phyloP scores from a whole-genome alignment of 2,329 filamentous ascomycete genomes.

The Colletotrichum coccodes region DNA sequence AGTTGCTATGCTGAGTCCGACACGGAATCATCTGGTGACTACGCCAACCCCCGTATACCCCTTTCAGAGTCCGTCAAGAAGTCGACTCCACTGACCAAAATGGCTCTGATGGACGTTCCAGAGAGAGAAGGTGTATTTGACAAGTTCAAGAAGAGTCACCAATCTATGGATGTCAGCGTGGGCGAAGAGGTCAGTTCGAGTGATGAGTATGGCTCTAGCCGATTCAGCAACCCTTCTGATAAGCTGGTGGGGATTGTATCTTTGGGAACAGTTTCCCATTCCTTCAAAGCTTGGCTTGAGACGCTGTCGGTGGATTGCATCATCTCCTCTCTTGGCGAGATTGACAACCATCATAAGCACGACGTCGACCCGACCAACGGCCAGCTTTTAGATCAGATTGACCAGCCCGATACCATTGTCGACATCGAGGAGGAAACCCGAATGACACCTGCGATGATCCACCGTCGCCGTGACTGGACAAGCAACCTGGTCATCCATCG shows the following conservation, averaged over 20 bases:
- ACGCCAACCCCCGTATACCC: neutral
- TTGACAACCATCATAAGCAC: constrained; percentile 35
- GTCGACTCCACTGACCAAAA: neutral
- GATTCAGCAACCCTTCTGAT: neutral
- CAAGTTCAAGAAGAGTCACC: constrained; percentile 21
- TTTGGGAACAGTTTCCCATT: neutral
- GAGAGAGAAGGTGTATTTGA: neutral
- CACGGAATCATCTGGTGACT: neutral
- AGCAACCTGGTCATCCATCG: constrained; percentile 29
- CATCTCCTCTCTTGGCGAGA: constrained; percentile 8
- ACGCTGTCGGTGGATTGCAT: neutral
- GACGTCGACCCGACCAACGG: constrained; percentile 52
- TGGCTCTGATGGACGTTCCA: neutral
- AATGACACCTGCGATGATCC: constrained; percentile 18
- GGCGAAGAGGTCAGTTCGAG: neutral
- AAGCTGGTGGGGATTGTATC: too few relatives aligned
- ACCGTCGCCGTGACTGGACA: constrained; percentile 36
- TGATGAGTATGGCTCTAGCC: neutral
- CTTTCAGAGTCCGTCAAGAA: neutral
- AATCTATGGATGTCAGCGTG: constrained; percentile 23
- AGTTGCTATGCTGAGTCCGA: neutral
- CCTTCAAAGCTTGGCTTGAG: constrained; percentile 7
- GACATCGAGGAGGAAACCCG: constrained; percentile 25
- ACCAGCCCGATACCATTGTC: constrained; percentile 43
- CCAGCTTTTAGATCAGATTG: constrained; percentile 42